A percentile compares a stretch with the other conserved stretches of the same genome.
These are phyloP conservation scores for Zymoseptoria tritici DNA, from an alignment of 2,329 filamentous ascomycete genomes.

Conservation along the genomic window DNA sequence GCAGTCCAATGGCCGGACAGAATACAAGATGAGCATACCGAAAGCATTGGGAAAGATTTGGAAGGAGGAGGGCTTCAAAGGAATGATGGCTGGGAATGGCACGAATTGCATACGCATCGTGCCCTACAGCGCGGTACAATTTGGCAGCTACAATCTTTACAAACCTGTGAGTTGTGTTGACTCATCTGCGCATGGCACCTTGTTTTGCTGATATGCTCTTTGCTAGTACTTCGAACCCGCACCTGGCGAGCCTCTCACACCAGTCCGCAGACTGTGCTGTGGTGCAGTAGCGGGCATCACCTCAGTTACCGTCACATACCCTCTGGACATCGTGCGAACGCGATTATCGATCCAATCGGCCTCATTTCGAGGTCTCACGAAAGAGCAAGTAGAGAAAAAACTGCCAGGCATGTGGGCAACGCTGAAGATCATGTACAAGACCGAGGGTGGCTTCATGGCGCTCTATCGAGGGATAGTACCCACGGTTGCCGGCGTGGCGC, in stretches of 20 bases:
- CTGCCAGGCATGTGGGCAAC: slow-evolving; percentile 91
- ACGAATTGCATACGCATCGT: slow-evolving; percentile 98
- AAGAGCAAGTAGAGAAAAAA: slow-evolving; percentile 48
- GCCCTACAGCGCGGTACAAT: slow-evolving; percentile 95
- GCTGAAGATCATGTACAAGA: slow-evolving; percentile 76
- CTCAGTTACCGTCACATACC: slow-evolving; percentile 90
- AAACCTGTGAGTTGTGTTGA: slow-evolving; percentile 60
- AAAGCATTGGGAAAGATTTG: slow-evolving; percentile 93
- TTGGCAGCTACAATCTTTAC: slow-evolving; percentile 96
- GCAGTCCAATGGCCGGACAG: slow-evolving; percentile 80
- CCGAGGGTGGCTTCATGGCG: slow-evolving; percentile 74
- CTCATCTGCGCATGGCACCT: too few relatives aligned
- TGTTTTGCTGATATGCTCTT: slow-evolving; percentile 1
- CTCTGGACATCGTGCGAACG: slow-evolving; percentile 93
- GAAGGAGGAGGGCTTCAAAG: slow-evolving; percentile 91
- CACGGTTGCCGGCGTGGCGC: slow-evolving; percentile 89
- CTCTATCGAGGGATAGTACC: slow-evolving; percentile 93
- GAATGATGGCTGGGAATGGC: slow-evolving; percentile 96
- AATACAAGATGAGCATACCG: slow-evolving; percentile 86
- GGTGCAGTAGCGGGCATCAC: slow-evolving; percentile 90
- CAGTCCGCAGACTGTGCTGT: slow-evolving; percentile 73
- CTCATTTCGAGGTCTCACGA: slow-evolving; percentile 74
- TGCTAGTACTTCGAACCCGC: slow-evolving; percentile 64
- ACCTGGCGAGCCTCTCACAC: slow-evolving; percentile 65
- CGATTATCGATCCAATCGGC: slow-evolving; percentile 92